A percentile compares a stretch with the other conserved stretches of the same genome.
Conservation (phyloP, 768 basidiomycete species). For the Pisolithus albus region DNA sequence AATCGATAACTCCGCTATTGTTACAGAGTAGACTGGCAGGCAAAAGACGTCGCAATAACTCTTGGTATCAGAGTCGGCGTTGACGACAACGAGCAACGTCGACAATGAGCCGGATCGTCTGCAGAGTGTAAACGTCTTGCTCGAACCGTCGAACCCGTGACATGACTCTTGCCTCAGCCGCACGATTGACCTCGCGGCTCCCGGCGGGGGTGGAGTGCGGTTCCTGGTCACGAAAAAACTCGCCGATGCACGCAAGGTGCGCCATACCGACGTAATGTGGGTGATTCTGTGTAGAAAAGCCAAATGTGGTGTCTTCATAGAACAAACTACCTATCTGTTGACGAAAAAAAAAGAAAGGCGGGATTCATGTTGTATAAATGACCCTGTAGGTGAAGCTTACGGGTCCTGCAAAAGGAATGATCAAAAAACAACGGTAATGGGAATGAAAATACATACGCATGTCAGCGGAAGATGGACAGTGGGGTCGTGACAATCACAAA, state of each 20-base stretch:
- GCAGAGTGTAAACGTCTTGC: neutral
- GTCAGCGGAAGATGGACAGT: neutral
- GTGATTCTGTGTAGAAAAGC: constrained; percentile 52
- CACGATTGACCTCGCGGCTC: constrained; percentile 88
- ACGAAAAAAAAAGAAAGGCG: constrained; percentile 14
- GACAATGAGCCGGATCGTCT: constrained; percentile 91
- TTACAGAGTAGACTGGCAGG: constrained; percentile 94
- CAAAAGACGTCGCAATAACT: constrained; percentile 86
- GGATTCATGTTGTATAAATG: too few species aligned
- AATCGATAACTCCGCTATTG: constrained; percentile 75
- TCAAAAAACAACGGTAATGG: neutral
- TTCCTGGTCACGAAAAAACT: constrained; percentile 1
- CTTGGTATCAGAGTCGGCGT: constrained; percentile 77
- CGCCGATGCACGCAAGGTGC: constrained; percentile 80
- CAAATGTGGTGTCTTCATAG: neutral
- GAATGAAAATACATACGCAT: constrained; percentile 21
- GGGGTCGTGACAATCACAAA: constrained; percentile 9
- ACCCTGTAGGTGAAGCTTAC: constrained; percentile 9
- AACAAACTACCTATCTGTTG: neutral
- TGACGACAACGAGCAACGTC: constrained; percentile 67
- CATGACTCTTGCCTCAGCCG: constrained; percentile 60
- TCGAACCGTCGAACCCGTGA: neutral
- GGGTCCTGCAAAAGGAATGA: neutral
- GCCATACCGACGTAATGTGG: constrained; percentile 90
- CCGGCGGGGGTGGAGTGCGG: constrained; percentile 29